Conservation (phyloP, 768 basidiomycete species). For the Boletus rubescentipes region DNA sequence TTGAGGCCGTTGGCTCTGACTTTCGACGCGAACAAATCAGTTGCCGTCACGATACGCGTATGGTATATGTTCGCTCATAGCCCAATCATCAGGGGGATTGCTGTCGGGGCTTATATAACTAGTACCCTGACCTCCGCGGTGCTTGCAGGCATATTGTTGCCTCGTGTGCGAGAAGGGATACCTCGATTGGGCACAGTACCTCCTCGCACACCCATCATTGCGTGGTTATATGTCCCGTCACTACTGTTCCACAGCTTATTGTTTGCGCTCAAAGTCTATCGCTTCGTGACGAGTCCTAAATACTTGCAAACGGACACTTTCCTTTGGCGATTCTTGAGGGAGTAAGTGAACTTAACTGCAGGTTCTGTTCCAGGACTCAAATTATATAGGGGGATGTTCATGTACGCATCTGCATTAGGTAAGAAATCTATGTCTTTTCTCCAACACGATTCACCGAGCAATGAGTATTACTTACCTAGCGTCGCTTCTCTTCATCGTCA, state of each 20-base stretch:
- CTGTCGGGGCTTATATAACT: neutral
- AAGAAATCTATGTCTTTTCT: neutral
- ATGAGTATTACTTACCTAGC: constrained; percentile 9
- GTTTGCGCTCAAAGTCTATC: constrained; percentile 17
- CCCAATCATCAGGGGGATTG: neutral
- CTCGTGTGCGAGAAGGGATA: neutral
- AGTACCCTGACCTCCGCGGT: neutral
- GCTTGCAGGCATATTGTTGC: neutral
- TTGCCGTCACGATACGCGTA: constrained; percentile 14
- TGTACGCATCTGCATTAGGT: constrained; percentile 24
- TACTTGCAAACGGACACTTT: constrained; percentile 4
- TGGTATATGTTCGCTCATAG: constrained; percentile 19
- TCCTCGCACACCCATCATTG: neutral
- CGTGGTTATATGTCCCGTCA: constrained; percentile 14
- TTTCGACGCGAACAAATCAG: constrained; percentile 1
- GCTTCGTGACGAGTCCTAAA: constrained; percentile 3
- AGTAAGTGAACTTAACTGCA: constrained; percentile 6
- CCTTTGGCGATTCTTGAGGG: constrained; percentile 18
- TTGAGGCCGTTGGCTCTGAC: neutral
- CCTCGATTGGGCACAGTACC: neutral
- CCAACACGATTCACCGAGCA: neutral
- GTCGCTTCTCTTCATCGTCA: constrained; percentile 15
- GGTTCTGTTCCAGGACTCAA: neutral
- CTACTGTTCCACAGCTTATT: constrained; percentile 15
- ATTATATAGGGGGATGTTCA: constrained; percentile 20